Evolutionary conservation across 1,284 basidiomycete species (phyloP).

Genomic region (Puccinia polysora): DNA sequence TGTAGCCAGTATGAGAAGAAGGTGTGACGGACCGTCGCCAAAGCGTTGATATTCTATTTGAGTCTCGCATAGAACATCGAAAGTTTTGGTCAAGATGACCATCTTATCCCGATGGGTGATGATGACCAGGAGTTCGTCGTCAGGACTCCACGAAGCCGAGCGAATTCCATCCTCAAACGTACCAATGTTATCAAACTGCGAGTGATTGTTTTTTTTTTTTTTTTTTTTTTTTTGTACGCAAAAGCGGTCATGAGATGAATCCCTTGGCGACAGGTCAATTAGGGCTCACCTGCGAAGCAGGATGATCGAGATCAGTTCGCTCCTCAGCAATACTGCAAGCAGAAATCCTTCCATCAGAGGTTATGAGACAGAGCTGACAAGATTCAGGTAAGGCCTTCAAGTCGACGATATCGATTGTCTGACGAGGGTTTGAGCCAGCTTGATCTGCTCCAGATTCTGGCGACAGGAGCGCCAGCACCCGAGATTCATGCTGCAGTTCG

Average conservation of each 20-base stretch:
- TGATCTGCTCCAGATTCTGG: background rate
- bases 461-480: background rate
- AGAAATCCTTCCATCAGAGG: constrained; percentile 35
- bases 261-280: background rate
- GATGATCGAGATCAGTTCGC: background rate
- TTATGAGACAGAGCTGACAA: constrained; percentile 31
- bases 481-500: constrained; percentile 2
- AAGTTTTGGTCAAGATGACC: constrained; percentile 52
- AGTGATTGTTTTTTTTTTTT: background rate
- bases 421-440: background rate
- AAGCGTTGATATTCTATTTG: constrained; percentile 50
- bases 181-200: constrained; percentile 46
- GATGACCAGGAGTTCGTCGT: constrained; percentile 52
- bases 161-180: constrained; percentile 52
- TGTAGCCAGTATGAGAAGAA: background rate
- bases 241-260: too few species aligned
- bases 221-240: too few species aligned
- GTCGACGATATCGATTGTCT: constrained; percentile 6
- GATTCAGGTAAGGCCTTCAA: constrained; percentile 33
- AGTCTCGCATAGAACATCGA: constrained; percentile 51
- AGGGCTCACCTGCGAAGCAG: background rate
- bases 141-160: constrained; percentile 52
- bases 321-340: constrained; percentile 13
- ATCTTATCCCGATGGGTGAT: constrained; percentile 48
- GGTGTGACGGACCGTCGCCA: constrained; percentile 48